These are phyloP conservation scores for Pseudogymnoascus sp. DNA, from an alignment of 2,329 filamentous ascomycete genomes.

Conservation along the genomic window DNA sequence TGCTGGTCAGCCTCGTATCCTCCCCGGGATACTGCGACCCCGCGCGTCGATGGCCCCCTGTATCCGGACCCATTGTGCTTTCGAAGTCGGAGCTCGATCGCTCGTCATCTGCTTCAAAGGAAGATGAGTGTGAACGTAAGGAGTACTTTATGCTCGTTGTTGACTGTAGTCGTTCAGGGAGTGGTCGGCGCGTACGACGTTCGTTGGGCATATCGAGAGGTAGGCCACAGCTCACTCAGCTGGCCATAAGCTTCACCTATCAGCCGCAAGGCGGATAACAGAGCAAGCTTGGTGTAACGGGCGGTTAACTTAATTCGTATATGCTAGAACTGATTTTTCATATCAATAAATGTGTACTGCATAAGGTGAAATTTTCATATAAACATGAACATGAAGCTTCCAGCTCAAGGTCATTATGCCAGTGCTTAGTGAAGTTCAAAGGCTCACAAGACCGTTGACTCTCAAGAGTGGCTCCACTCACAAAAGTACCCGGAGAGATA, in stretches of 20 bases:
- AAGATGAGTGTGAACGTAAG: conserved; percentile 48
- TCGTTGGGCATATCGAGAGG: conserved; percentile 5
- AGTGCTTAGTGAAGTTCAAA: not conserved
- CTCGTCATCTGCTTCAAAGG: conserved; percentile 65
- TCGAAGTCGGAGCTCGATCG: conserved; percentile 37
- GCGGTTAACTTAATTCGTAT: not conserved
- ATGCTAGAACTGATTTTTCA: not conserved
- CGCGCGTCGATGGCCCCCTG: conserved; percentile 27
- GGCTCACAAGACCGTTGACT: not conserved
- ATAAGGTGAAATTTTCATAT: not conserved
- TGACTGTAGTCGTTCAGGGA: conserved; percentile 16
- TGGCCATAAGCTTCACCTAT: conserved; percentile 3
- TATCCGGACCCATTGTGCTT: conserved; percentile 28
- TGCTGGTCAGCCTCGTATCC: conserved; percentile 80
- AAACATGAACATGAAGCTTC: conserved; percentile 1
- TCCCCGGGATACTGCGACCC: conserved; percentile 62
- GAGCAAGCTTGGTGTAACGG: conserved; percentile 6
- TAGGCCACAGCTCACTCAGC: not conserved
- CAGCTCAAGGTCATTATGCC: not conserved
- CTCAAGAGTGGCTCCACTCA: not conserved
- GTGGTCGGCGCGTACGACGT: conserved; percentile 4
- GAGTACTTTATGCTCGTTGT: conserved; percentile 42
- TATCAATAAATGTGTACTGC: not conserved
- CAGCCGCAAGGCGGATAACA: not conserved
- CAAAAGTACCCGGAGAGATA: conserved; percentile 8